These are phyloP conservation scores for Saccharomycopsis babjevae DNA, from an alignment of 805 yeast species.

Conservation along the genomic window DNA sequence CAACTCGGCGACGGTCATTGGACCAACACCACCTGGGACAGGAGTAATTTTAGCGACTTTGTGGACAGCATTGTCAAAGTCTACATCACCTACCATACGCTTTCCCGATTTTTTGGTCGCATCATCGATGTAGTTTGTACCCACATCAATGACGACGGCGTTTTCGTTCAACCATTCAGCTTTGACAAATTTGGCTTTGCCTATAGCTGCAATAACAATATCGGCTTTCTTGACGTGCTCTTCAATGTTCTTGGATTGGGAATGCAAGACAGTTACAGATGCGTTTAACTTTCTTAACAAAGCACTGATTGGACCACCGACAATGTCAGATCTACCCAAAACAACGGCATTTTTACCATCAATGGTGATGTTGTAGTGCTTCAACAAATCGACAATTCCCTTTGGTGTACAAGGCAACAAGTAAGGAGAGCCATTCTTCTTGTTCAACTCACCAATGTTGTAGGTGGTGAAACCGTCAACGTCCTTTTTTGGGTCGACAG, in stretches of 20 bases:
- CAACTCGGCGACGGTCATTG: constrained; percentile 82
- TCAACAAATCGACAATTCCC: constrained; percentile 60
- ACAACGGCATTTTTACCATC: constrained; percentile 72
- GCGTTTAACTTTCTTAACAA: constrained; percentile 62
- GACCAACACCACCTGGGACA: constrained; percentile 89
- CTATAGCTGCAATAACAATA: constrained; percentile 70
- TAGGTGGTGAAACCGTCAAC: constrained; percentile 77
- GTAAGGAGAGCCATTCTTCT: constrained; percentile 59
- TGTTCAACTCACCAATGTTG: constrained; percentile 69
- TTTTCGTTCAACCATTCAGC: constrained; percentile 60
- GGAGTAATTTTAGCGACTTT: constrained; percentile 59
- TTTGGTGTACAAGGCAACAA: constrained; percentile 80
- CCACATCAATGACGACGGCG: constrained; percentile 70
- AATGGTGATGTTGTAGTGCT: constrained; percentile 44
- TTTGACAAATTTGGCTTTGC: constrained; percentile 57
- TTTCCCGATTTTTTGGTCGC: constrained; percentile 56
- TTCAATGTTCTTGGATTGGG: constrained; percentile 45
- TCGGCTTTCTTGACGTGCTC: constrained; percentile 53
- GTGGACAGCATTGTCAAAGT: constrained; percentile 40
- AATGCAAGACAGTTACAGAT: constrained; percentile 68
- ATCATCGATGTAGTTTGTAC: constrained; percentile 68
- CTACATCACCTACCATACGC: constrained; percentile 72
- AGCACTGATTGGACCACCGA: constrained; percentile 71
- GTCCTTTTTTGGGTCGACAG: constrained; percentile 59
- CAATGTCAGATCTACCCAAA: constrained; percentile 77